phyloP scores from a whole-genome alignment of 108 stramenopile genomes.

The Fragilariopsis cylindrus region DNA sequence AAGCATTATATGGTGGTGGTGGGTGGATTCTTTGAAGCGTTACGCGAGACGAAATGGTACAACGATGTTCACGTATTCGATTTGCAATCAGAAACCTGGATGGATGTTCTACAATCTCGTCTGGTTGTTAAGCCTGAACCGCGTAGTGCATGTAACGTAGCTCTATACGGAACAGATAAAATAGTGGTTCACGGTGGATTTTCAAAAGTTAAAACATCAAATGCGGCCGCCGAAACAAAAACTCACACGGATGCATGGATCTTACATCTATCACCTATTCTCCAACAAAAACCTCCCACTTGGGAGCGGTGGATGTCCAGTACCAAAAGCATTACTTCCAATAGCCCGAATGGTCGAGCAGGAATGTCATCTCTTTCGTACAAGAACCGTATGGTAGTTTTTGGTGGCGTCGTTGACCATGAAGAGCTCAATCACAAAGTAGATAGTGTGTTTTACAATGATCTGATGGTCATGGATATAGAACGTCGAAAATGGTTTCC shows the following conservation, averaged over 20 bases:
- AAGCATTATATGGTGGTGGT: conserved; percentile 93
- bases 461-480: conserved; percentile 81
- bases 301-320: conserved; percentile 79
- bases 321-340: conserved; percentile 39
- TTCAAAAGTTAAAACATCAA: conserved; percentile 67
- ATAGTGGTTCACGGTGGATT: conserved; percentile 84
- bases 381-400: conserved; percentile 73
- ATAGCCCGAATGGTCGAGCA: conserved; percentile 63
- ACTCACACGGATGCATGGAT: conserved; percentile 85
- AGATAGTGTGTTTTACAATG: conserved; percentile 84
- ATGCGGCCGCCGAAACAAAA: conserved; percentile 56
- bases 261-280: conserved; percentile 67
- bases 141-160: conserved; percentile 79
- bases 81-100: conserved; percentile 78
- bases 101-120: conserved; percentile 74
- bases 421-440: conserved; percentile 81
- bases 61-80: conserved; percentile 83
- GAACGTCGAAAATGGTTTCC: conserved; percentile 88
- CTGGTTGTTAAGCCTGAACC: conserved; percentile 75
- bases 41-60: conserved; percentile 75
- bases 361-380: conserved; percentile 64
- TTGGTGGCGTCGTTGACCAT: conserved; percentile 84
- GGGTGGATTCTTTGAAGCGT: conserved; percentile 95
- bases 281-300: conserved; percentile 69
- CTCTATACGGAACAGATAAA: conserved; percentile 52